Conservation (phyloP, 1,284 basidiomycete genomes). For the Xanthoconium separans region DNA sequence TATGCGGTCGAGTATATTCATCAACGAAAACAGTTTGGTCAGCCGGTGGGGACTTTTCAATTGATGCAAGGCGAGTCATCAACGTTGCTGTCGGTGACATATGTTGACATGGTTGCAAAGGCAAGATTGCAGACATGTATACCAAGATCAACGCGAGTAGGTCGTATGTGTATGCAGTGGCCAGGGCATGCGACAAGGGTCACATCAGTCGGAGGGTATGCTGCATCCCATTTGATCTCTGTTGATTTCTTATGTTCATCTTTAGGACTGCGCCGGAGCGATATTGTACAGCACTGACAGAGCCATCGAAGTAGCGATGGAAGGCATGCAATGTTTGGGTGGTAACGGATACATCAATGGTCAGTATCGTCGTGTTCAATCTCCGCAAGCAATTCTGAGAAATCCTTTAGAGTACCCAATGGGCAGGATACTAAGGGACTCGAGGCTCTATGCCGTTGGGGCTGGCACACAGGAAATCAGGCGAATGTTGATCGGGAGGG, state of each 20-base stretch:
- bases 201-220: slow-evolving; percentile 79
- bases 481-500: slow-evolving; percentile 86
- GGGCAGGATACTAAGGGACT: slow-evolving; percentile 82
- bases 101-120: slow-evolving; percentile 35
- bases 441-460: slow-evolving; percentile 86
- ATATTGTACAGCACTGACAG: slow-evolving; percentile 91
- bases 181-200: slow-evolving; percentile 82
- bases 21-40: slow-evolving; percentile 87
- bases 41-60: slow-evolving; percentile 89
- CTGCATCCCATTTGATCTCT: slow-evolving; percentile 11
- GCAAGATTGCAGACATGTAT: slow-evolving; percentile 92
- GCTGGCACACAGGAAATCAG: slow-evolving; percentile 92
- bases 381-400: not conserved
- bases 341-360: slow-evolving; percentile 94
- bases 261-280: slow-evolving; percentile 87
- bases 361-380: slow-evolving; percentile 29
- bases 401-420: slow-evolving; percentile 73
- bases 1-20: slow-evolving; percentile 88
- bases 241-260: slow-evolving; percentile 2
- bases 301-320: slow-evolving; percentile 86
- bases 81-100: not conserved
- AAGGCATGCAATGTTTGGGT: slow-evolving; percentile 89
- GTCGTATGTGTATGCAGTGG: slow-evolving; percentile 92
- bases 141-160: slow-evolving; percentile 88
- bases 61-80: slow-evolving; percentile 80